phyloP scores from a whole-genome alignment of 2,329 filamentous ascomycete genomes.

The Rosellinia necatrix region DNA sequence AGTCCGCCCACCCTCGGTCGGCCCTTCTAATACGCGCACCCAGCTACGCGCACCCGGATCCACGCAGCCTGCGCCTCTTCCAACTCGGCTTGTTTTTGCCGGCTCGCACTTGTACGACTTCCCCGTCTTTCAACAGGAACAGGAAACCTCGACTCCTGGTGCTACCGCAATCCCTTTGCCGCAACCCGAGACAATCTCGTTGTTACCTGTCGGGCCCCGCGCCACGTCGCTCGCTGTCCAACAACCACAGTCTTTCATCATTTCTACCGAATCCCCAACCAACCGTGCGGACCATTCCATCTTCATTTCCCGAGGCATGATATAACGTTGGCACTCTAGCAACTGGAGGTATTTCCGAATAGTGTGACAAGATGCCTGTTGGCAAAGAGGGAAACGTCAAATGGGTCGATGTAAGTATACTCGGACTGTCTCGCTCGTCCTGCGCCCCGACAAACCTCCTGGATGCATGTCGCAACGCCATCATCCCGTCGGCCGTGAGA shows the following conservation, averaged over 20 bases:
- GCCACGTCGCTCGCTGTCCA: neutral
- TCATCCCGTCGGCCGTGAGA: neutral
- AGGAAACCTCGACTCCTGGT: too few species aligned
- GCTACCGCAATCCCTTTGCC: neutral
- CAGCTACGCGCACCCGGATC: neutral
- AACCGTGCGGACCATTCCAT: neutral
- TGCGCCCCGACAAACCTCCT: too few species aligned
- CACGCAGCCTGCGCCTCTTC: neutral
- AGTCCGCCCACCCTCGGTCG: too few species aligned
- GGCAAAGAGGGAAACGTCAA: conserved; percentile 57
- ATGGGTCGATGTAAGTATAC: conserved; percentile 61
- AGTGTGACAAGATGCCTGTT: conserved; percentile 47
- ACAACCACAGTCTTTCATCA: neutral
- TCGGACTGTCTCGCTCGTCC: conserved; percentile 17
- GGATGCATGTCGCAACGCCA: neutral
- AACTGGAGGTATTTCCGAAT: conserved; percentile 17
- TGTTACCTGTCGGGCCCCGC: neutral
- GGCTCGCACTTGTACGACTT: conserved; percentile 3
- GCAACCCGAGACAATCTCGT: neutral
- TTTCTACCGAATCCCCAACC: neutral
- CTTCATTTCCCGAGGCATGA: conserved; percentile 30
- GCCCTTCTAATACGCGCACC: neutral
- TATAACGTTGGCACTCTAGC: conserved; percentile 22
- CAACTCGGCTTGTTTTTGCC: conserved; percentile 12
- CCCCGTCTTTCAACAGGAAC: neutral